These are phyloP conservation scores for Ophiorrhiza pumila DNA, from an alignment of 257 asterid genomes.

Conservation along the genomic window DNA sequence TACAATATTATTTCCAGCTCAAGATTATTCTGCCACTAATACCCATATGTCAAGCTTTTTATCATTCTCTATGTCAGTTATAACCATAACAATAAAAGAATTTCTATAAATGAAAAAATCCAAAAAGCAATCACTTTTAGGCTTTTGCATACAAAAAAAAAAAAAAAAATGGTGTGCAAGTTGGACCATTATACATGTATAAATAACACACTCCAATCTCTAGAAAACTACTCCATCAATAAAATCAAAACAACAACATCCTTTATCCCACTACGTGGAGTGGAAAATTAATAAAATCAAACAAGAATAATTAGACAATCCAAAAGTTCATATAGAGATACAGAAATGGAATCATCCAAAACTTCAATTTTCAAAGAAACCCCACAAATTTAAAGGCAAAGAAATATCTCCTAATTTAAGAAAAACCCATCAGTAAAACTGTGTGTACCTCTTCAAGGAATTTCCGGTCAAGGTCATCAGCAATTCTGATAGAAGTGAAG, in stretches of 20 bases:
- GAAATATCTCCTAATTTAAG: neutral
- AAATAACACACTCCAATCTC: too few species aligned
- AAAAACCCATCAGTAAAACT: neutral
- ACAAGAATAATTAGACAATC: neutral
- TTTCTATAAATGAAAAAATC: neutral
- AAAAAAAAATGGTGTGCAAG: too few species aligned
- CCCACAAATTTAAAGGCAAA: neutral
- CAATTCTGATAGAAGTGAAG: constrained; percentile 50
- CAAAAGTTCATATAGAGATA: too few species aligned
- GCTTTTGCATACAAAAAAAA: too few species aligned
- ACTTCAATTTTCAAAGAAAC: neutral
- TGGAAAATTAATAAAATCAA: neutral
- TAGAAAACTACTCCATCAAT: too few species aligned
- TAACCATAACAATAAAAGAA: neutral
- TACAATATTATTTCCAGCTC: neutral
- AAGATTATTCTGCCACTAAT: neutral
- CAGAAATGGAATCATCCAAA: neutral
- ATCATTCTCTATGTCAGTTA: neutral
- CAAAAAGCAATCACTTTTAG: too few species aligned
- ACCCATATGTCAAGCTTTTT: neutral
- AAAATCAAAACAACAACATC: too few species aligned
- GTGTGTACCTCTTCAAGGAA: constrained; percentile 66
- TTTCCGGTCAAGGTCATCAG: constrained; percentile 67
- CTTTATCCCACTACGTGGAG: too few species aligned
- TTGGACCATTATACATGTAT: too few species aligned